Base-by-base conservation (phyloP, 2,329 filamentous ascomycete species). In the Zasmidium angulare region DNA sequence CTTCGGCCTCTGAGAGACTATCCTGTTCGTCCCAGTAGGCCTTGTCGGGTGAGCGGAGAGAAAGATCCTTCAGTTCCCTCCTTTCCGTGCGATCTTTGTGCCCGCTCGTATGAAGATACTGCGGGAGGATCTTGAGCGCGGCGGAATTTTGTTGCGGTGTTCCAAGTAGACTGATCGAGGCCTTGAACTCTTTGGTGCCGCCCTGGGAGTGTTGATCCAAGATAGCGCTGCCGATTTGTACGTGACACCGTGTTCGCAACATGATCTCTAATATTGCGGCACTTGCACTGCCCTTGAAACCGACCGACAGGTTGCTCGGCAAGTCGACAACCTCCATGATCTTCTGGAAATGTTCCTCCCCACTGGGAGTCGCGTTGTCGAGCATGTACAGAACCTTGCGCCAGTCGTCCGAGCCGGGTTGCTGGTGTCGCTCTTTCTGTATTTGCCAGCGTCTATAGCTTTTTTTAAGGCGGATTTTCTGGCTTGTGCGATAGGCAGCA, bases 231-330 rank as follows among this genome's bases (percentile, higher is more conserved):
- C 50, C 11, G 1, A 66, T 51, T 43, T 71, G 67, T 9, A 69
- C 63, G 54, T 71, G 67, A 50, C 68, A 66, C n/a, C 65, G 63
- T 4, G 68, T 71, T n/a, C 68, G 66, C 26, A 67, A 68, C 69
- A 68, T 66, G 12, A 72, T 63, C 43, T 72, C 70, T 22, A 69
- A 57, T n/a, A 71, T 59, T 21, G 62, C 61, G 7, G 60, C 46
- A 14, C 58, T 58, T 2, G 59, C 56, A 53, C 61, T 62, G 7
- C 60, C 53, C n/a, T 53, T 55, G 52, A 71, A 69, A 10, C 55
- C 54, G 10, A 62, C 65, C 14, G 49, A 46, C 20, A 62, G 54
- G 7, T 62, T 63, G 2, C 55, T 46, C 2, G 68, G 68, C 29
- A 71, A 46, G 3, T 52, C 60, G 10, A 69, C 61, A 3, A 54